Conservation (phyloP, 192 early-diverging fungal species). For the Obelidium mucronatum region DNA sequence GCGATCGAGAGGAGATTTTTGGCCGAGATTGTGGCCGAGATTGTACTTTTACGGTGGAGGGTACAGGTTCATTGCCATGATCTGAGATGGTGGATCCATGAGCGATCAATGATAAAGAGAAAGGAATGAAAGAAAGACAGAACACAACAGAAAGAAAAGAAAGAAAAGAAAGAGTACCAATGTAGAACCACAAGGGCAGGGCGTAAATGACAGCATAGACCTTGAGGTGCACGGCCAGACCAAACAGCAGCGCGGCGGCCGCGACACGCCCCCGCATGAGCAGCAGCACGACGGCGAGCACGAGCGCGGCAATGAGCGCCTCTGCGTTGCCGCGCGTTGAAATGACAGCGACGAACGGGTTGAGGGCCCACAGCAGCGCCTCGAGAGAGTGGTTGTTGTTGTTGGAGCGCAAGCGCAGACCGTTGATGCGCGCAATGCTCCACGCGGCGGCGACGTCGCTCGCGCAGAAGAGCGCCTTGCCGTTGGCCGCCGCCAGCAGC, state of each 20-base stretch:
- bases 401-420: not conserved
- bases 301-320: constrained; percentile 80
- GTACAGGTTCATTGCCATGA: not conserved
- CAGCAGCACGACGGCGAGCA: constrained; percentile 77
- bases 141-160: not conserved
- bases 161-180: not conserved
- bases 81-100: not conserved
- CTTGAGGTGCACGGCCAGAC: constrained; percentile 94
- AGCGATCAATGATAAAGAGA: too few relatives aligned
- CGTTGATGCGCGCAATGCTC: constrained; percentile 55
- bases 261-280: constrained; percentile 6
- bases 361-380: constrained; percentile 82
- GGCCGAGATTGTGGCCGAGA: not conserved
- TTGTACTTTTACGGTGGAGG: not conserved
- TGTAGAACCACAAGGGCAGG: constrained; percentile 73
- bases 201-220: constrained; percentile 98
- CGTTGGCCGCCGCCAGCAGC: constrained; percentile 86
- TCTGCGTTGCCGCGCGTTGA: constrained; percentile 96
- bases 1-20: not conserved
- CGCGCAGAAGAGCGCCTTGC: constrained; percentile 90
- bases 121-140: not conserved
- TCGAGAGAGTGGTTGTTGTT: constrained; percentile 6
- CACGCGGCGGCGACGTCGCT: constrained; percentile 82
- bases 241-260: constrained; percentile 72
- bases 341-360: constrained; percentile 96